Percentiles rank a stretch among this genome's conserved stretches.
These are phyloP conservation scores for Coemansia furcata DNA, from an alignment of 192 early-diverging fungal genomes.

Conservation along the genomic window DNA sequence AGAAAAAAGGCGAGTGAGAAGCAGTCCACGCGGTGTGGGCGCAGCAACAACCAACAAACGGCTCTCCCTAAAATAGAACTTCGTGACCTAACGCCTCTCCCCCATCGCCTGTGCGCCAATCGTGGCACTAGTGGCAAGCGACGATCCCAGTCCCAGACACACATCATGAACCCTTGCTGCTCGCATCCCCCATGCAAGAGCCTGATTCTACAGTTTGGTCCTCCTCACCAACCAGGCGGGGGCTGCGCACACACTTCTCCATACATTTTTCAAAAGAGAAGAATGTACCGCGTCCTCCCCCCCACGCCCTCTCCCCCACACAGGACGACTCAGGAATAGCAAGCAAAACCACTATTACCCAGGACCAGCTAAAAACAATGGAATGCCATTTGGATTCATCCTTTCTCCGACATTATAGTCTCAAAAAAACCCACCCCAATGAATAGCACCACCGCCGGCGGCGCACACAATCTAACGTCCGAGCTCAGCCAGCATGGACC, in stretches of 20 bases:
- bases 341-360: background rate
- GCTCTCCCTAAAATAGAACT: background rate
- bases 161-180: constrained; percentile 1
- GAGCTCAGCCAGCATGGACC: background rate
- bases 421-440: background rate
- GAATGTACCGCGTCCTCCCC: background rate
- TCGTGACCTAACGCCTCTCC: background rate
- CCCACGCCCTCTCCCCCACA: background rate
- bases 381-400: background rate
- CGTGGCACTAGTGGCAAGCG: background rate
- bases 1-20: background rate
- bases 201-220: background rate
- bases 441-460: background rate
- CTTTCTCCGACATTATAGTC: background rate
- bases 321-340: background rate
- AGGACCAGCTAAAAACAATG: background rate
- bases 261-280: background rate
- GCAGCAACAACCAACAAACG: background rate
- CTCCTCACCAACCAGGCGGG: background rate
- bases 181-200: background rate
- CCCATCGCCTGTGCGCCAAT: background rate
- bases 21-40: background rate
- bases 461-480: constrained; percentile 12
- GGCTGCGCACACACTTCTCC: background rate
- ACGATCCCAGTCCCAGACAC: background rate